These are phyloP conservation scores for Voacanga thouarsii DNA, from an alignment of 257 asterid genomes.

Conservation along the genomic window DNA sequence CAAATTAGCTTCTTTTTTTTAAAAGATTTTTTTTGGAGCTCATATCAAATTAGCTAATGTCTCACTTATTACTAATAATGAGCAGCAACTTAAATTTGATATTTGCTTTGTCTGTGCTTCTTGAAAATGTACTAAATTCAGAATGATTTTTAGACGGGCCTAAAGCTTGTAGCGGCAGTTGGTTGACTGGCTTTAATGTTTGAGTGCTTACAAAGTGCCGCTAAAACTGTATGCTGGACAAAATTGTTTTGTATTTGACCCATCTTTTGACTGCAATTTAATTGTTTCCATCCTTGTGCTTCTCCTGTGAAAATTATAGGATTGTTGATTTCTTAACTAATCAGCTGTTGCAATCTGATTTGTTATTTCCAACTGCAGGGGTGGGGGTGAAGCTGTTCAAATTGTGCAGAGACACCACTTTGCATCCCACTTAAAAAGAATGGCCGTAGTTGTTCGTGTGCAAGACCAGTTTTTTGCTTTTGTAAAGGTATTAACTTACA, in stretches of 20 bases:
- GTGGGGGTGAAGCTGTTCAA: slow-evolving; percentile 80
- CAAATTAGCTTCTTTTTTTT: no score
- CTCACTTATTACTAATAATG: neutral
- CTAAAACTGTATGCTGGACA: neutral
- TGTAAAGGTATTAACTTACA: slow-evolving; percentile 59
- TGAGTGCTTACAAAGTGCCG: neutral
- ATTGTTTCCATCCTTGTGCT: neutral
- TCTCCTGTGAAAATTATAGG: neutral
- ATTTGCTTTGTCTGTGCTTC: neutral
- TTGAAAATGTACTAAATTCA: neutral
- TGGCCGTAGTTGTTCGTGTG: slow-evolving; percentile 93
- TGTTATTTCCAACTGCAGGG: slow-evolving; percentile 51
- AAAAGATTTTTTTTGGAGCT: no score
- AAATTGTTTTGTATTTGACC: neutral
- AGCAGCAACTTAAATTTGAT: neutral
- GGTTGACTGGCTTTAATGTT: neutral
- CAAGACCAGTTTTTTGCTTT: slow-evolving; percentile 89
- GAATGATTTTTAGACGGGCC: neutral
- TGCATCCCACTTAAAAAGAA: slow-evolving; percentile 92
- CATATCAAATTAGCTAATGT: neutral
- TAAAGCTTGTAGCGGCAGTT: neutral
- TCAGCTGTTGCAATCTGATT: slow-evolving; percentile 17
- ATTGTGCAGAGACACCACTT: slow-evolving; percentile 98
- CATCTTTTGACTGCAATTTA: neutral
- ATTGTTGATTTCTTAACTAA: slow-evolving; percentile 1